A percentile compares a stretch with the other conserved stretches of the same genome.
Evolutionary conservation across 2,329 filamentous ascomycete genomes (phyloP).

Genomic region (Coniochaeta sp.): DNA sequence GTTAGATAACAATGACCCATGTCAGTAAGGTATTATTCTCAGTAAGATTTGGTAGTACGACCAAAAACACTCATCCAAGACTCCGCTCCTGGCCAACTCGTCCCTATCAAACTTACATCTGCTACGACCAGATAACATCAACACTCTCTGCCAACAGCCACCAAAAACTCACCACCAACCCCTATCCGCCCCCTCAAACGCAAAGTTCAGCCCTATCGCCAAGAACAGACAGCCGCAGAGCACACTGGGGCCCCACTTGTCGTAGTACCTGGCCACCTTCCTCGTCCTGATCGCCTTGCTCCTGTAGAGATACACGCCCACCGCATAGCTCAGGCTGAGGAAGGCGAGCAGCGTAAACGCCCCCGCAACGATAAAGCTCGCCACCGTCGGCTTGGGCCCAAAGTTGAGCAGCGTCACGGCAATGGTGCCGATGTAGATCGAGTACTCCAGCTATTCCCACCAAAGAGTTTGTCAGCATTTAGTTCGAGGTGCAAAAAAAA

Average conservation of each 20-base stretch:
- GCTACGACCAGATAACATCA: neutral
- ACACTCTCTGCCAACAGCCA: neutral
- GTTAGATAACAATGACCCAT: too few species aligned
- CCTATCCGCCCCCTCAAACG: slow-evolving; percentile 60
- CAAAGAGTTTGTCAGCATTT: neutral
- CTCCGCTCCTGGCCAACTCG: too few species aligned
- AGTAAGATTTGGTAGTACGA: too few species aligned
- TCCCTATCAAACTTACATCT: neutral
- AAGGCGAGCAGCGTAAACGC: slow-evolving; percentile 79
- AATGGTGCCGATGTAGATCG: slow-evolving; percentile 85
- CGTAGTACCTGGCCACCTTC: slow-evolving; percentile 84
- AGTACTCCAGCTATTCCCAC: slow-evolving; percentile 81
- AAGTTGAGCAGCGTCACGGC: slow-evolving; percentile 81
- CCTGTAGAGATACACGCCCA: slow-evolving; percentile 80
- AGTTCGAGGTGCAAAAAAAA: too few species aligned
- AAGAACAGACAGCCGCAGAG: slow-evolving; percentile 67
- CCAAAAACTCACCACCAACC: slow-evolving; percentile 35
- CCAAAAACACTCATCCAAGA: too few species aligned
- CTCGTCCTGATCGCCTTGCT: slow-evolving; percentile 77
- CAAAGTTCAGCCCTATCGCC: slow-evolving; percentile 75
- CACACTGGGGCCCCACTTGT: slow-evolving; percentile 74
- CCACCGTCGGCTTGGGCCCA: slow-evolving; percentile 44
- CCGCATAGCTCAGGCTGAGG: slow-evolving; percentile 70
- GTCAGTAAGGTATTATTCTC: too few species aligned
- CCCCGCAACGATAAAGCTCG: slow-evolving; percentile 63